These are phyloP conservation scores for Bisporella sp. DNA, from an alignment of 2,329 filamentous ascomycete species.

Conservation along the genomic window DNA sequence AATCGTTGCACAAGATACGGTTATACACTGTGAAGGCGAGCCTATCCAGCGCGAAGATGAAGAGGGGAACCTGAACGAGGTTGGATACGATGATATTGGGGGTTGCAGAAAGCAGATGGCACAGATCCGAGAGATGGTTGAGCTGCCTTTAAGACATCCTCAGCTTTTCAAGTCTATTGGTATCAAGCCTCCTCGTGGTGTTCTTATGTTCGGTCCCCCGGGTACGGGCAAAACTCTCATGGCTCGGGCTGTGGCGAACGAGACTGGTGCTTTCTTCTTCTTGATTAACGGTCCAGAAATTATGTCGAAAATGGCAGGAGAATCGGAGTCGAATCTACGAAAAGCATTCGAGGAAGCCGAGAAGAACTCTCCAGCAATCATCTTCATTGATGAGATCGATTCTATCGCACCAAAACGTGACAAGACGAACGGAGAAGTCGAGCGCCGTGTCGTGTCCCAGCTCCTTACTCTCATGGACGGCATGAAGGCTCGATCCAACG, in stretches of 20 bases:
- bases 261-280: slow-evolving; percentile 99
- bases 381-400: slow-evolving; percentile 99
- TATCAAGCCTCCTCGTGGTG: slow-evolving; percentile 98
- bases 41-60: slow-evolving; percentile 97
- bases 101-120: slow-evolving; percentile 99
- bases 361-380: slow-evolving; percentile 98
- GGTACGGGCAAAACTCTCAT: slow-evolving; percentile 99
- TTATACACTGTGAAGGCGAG: slow-evolving; percentile 98
- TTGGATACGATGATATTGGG: slow-evolving; percentile 98
- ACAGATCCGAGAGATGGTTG: slow-evolving; percentile 97
- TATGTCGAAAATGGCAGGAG: slow-evolving; percentile 99
- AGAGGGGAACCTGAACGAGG: slow-evolving; percentile 98
- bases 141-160: slow-evolving; percentile 91
- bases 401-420: slow-evolving; percentile 99
- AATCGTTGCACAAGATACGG: slow-evolving; percentile 96
- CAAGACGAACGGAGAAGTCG: slow-evolving; percentile 98
- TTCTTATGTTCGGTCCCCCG: slow-evolving; percentile 90
- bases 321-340: slow-evolving; percentile 94
- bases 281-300: slow-evolving; percentile 98
- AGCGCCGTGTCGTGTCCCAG: slow-evolving; percentile 97
- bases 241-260: slow-evolving; percentile 97
- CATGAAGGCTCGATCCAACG: slow-evolving; percentile 98
- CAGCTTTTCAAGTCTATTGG: slow-evolving; percentile 99
- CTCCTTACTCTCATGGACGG: slow-evolving; percentile 97
- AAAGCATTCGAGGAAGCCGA: slow-evolving; percentile 99